Percentiles rank a stretch among this genome's conserved stretches.
These are phyloP conservation scores for Conoideocrella luteorostrata DNA, from an alignment of 2,329 filamentous ascomycete genomes.

Conservation along the genomic window DNA sequence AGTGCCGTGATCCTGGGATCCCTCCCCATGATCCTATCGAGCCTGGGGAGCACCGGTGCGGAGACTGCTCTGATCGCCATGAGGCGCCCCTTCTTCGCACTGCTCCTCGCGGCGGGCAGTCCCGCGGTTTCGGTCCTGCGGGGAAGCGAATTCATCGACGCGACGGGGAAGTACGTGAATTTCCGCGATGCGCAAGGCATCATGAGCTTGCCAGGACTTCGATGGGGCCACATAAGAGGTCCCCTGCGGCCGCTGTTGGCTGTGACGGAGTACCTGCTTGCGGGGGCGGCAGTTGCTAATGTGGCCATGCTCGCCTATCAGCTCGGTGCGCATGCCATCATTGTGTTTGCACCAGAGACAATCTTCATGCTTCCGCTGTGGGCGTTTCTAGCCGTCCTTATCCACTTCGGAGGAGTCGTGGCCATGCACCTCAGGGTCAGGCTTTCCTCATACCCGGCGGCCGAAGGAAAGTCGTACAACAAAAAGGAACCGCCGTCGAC, in stretches of 20 bases:
- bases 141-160: constrained; percentile 3
- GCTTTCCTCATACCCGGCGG: constrained; percentile 5
- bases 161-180: background rate
- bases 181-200: background rate
- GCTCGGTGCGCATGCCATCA: constrained; percentile 19
- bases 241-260: background rate
- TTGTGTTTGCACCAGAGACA: constrained; percentile 17
- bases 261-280: constrained; percentile 16
- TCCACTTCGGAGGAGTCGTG: constrained; percentile 9
- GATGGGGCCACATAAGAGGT: background rate
- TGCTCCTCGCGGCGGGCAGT: constrained; percentile 10
- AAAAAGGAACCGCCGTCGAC: constrained; percentile 2
- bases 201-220: background rate
- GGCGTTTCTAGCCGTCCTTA: constrained; percentile 17
- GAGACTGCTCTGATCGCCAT: constrained; percentile 16
- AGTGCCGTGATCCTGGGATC: constrained; percentile 17
- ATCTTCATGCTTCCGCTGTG: constrained; percentile 19
- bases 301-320: constrained; percentile 18
- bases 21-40: constrained; percentile 13
- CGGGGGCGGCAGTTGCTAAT: constrained; percentile 17
- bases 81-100: constrained; percentile 14
- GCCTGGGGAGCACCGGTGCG: constrained; percentile 13
- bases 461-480: background rate
- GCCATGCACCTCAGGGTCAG: constrained; percentile 8
- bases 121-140: constrained; percentile 8